These are phyloP conservation scores for Nadsonia starkeyi-henricii DNA, from an alignment of 1,139 yeast genomes.

Conservation along the genomic window DNA sequence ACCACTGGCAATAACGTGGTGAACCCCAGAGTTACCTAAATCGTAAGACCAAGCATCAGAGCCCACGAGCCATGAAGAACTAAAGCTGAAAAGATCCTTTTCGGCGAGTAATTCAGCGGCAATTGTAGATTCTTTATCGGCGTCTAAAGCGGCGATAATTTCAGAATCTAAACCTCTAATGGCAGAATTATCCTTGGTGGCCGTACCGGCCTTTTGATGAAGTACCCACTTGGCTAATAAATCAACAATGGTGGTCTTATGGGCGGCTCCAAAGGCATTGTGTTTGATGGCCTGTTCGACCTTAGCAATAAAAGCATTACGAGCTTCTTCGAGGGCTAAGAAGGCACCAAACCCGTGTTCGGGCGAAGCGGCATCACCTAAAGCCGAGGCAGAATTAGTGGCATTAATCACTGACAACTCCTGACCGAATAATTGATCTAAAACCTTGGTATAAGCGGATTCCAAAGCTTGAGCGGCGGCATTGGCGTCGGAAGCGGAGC, in stretches of 20 bases:
- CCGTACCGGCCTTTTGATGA: constrained; percentile 15
- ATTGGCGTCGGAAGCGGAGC: constrained; percentile 24
- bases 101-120: constrained; percentile 35
- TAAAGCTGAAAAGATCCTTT: constrained; percentile 32
- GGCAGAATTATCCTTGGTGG: constrained; percentile 19
- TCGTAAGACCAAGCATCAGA: constrained; percentile 95
- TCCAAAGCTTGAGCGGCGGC: constrained; percentile 44
- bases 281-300: constrained; percentile 39
- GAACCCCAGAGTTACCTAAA: constrained; percentile 84
- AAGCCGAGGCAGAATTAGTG: constrained; percentile 29
- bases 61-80: constrained; percentile 74
- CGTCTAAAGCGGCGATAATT: constrained; percentile 7
- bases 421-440: constrained; percentile 47
- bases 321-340: constrained; percentile 38
- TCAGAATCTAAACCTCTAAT: constrained; percentile 27
- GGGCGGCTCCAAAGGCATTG: constrained; percentile 33
- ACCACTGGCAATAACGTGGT: constrained; percentile 63
- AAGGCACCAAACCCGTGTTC: constrained; percentile 81
- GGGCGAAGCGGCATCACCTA: constrained; percentile 37
- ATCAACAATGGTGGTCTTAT: constrained; percentile 38
- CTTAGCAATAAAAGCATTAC: constrained; percentile 30
- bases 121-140: constrained; percentile 26
- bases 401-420: constrained; percentile 47
- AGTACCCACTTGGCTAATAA: constrained; percentile 56
- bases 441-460: constrained; percentile 63